Evolutionary conservation across 768 basidiomycete species (phyloP).

Genomic region (Sistotremastrum niveocremeum): DNA sequence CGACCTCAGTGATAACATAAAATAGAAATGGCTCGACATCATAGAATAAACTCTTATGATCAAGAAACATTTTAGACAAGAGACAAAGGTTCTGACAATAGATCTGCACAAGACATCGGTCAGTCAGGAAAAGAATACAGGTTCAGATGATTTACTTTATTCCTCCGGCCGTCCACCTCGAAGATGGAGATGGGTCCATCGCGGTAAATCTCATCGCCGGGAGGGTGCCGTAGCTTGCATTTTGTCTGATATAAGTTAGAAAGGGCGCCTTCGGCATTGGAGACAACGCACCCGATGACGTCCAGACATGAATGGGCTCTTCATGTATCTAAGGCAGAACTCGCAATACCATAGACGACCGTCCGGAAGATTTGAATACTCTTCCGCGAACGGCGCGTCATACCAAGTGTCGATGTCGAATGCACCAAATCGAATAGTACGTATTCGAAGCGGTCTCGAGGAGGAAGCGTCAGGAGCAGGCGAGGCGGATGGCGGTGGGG

Average conservation of each 20-base stretch:
- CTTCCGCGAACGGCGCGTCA: constrained; percentile 96
- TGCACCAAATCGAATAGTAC: constrained; percentile 76
- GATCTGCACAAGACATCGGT: constrained; percentile 38
- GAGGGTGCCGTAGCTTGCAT: constrained; percentile 90
- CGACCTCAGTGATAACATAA: constrained; percentile 90
- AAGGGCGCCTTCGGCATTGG: background rate
- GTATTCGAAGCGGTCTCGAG: constrained; percentile 51
- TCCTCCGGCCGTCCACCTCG: constrained; percentile 95
- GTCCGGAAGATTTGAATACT: constrained; percentile 85
- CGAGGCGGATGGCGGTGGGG: constrained; percentile 12
- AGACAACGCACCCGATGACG: constrained; percentile 63
- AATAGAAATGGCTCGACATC: constrained; percentile 99
- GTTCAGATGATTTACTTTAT: constrained; percentile 47
- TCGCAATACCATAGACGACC: constrained; percentile 95
- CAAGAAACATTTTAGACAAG: constrained; percentile 96
- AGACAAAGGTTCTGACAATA: constrained; percentile 98
- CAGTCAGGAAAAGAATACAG: background rate
- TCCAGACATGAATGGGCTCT: constrained; percentile 73
- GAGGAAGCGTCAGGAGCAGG: constrained; percentile 19
- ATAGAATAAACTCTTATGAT: constrained; percentile 97
- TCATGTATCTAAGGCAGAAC: constrained; percentile 97
- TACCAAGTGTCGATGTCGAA: constrained; percentile 98
- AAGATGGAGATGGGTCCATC: constrained; percentile 84
- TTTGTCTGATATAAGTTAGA: constrained; percentile 48
- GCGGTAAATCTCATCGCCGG: constrained; percentile 96